Percentiles rank a stretch among this genome's conserved stretches.
Conservation (phyloP, 2,329 filamentous ascomycete genomes). For the Paraphoma chrysanthemicola region DNA sequence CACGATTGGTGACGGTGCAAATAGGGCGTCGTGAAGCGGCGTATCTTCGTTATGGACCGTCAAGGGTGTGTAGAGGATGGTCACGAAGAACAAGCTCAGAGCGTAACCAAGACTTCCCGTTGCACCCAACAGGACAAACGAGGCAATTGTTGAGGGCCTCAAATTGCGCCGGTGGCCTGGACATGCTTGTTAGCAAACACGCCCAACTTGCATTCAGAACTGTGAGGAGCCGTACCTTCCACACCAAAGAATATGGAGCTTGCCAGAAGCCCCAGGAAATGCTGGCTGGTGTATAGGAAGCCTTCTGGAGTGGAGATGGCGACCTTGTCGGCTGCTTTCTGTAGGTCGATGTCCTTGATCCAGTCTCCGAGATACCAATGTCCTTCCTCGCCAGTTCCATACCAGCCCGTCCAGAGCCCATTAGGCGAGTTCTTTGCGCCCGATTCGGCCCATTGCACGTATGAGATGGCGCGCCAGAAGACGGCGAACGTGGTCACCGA, state of each 20-base stretch:
- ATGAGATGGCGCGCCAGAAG: slow-evolving; percentile 56
- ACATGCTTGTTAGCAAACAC: slow-evolving; percentile 3
- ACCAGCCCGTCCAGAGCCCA: slow-evolving; percentile 49
- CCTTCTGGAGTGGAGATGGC: slow-evolving; percentile 62
- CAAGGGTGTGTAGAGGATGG: slow-evolving; percentile 63
- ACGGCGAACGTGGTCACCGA: slow-evolving; percentile 55
- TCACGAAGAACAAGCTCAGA: slow-evolving; percentile 69
- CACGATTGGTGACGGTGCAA: slow-evolving; percentile 40
- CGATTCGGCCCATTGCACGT: slow-evolving; percentile 58
- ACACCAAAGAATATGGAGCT: slow-evolving; percentile 66
- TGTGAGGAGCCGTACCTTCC: slow-evolving; percentile 54
- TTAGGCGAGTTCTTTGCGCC: slow-evolving; percentile 51
- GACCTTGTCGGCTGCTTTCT: slow-evolving; percentile 62
- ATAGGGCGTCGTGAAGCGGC: slow-evolving; percentile 40
- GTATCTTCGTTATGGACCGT: slow-evolving; percentile 49
- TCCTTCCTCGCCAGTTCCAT: slow-evolving; percentile 44
- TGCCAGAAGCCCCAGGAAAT: slow-evolving; percentile 61
- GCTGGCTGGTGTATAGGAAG: slow-evolving; percentile 69
- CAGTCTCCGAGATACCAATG: slow-evolving; percentile 57
- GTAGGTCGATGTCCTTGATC: slow-evolving; percentile 61
- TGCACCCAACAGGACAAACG: slow-evolving; percentile 66
- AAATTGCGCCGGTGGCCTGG: slow-evolving; percentile 62
- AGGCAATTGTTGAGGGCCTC: slow-evolving; percentile 55
- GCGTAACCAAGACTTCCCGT: slow-evolving; percentile 67
- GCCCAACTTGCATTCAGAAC: no score